Conservation (phyloP, 345 rosid species). For the Acer campestre region DNA sequence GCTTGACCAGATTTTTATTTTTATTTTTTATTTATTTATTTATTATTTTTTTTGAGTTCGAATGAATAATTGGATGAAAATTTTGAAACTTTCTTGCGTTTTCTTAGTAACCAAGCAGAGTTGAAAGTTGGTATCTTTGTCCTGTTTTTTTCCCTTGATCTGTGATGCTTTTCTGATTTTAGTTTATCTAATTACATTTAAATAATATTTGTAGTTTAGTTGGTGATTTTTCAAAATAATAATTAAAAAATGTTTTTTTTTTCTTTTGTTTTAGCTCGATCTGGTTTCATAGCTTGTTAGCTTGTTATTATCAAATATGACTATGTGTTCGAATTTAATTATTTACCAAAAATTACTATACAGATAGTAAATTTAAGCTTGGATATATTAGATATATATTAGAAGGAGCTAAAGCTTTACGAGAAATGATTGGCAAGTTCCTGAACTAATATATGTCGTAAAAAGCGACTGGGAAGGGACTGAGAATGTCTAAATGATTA, state of each 20-base stretch:
- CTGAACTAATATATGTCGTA: no score
- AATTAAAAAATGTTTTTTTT: not conserved
- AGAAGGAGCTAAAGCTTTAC: no score
- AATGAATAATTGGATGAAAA: not conserved
- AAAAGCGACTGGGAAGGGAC: no score
- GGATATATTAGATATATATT: no score
- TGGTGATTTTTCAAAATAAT: not conserved
- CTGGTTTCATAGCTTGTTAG: not conserved
- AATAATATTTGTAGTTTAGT: not conserved
- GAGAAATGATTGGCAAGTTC: no score
- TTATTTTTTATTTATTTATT: not conserved
- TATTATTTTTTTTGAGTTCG: no score
- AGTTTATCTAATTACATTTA: not conserved
- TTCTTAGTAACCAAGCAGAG: not conserved
- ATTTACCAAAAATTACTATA: not conserved
- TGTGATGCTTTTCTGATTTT: not conserved
- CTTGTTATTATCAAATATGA: not conserved
- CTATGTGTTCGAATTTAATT: not conserved
- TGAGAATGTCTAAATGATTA: not conserved
- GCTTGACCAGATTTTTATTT: not conserved
- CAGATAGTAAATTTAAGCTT: no score
- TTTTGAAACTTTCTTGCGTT: constrained; percentile 3
- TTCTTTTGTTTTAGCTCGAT: not conserved
- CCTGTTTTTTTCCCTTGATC: not conserved
- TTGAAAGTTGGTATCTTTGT: not conserved